A percentile compares a stretch with the other conserved stretches of the same genome.
Evolutionary conservation across 75 land plant species (phyloP).

Genomic region (Cryptomeria japonica): DNA sequence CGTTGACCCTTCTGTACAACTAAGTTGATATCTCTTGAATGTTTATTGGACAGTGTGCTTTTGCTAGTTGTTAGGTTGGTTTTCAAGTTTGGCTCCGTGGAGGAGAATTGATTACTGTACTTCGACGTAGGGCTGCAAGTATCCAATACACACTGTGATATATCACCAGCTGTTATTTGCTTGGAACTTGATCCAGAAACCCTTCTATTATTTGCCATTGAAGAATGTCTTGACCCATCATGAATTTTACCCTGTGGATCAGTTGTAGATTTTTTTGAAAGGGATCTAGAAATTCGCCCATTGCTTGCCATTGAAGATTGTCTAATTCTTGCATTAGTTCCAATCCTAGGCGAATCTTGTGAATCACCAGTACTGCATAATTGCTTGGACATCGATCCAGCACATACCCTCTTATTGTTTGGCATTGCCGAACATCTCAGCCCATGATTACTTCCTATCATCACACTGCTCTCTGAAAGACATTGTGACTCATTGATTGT

Average conservation of each 20-base stretch:
- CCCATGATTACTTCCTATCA: not conserved
- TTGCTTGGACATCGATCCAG: not conserved
- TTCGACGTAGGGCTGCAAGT: not conserved
- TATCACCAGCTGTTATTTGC: not conserved
- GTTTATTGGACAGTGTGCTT: not conserved
- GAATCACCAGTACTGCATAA: not conserved
- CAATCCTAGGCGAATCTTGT: not conserved
- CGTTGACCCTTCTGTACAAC: not conserved
- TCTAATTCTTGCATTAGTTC: not conserved
- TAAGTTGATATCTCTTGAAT: not conserved
- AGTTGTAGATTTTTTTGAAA: not conserved
- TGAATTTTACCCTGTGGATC: not conserved
- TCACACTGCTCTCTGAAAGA: not conserved
- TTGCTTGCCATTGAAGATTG: not conserved
- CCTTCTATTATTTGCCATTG: not conserved
- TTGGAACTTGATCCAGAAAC: not conserved
- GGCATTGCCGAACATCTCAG: not conserved
- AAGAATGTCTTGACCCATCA: not conserved
- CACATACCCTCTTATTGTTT: not conserved
- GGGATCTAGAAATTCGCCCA: not conserved
- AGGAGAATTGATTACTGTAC: not conserved
- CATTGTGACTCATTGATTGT: not conserved
- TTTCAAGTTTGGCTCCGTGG: not conserved
- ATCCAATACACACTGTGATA: not conserved
- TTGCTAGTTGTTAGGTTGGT: not conserved